Evolutionary conservation across 1,284 basidiomycete genomes (phyloP).

Genomic region (Cutaneotrichosporon sp.): DNA sequence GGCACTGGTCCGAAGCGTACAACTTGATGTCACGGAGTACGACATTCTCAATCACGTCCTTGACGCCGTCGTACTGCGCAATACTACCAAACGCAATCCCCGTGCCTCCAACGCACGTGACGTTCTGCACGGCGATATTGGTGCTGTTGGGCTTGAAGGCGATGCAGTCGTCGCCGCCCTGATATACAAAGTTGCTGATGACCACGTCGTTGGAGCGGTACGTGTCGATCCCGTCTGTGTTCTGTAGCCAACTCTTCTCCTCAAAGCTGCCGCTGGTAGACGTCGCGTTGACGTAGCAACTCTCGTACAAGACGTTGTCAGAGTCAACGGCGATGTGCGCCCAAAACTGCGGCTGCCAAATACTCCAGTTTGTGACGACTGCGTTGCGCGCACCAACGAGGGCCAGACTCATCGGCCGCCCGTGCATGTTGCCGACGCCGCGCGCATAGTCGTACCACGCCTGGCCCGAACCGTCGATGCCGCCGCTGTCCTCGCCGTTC

Average conservation of each 20-base stretch:
- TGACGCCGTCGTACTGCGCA: conserved; percentile 61
- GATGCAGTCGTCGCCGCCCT: conserved; percentile 64
- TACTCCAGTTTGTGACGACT: conserved; percentile 58
- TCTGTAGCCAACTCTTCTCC: conserved; percentile 58
- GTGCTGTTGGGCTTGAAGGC: conserved; percentile 66
- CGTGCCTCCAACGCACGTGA: conserved; percentile 64
- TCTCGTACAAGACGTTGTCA: conserved; percentile 52
- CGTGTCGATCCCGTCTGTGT: conserved; percentile 58
- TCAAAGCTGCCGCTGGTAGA: conserved; percentile 47
- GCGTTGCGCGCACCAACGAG: conserved; percentile 59
- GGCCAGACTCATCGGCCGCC: conserved; percentile 63
- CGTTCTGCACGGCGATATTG: conserved; percentile 58
- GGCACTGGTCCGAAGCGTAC: conserved; percentile 23
- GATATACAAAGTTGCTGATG: conserved; percentile 47
- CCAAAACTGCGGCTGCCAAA: conserved; percentile 66
- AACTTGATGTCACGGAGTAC: conserved; percentile 57
- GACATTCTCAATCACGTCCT: conserved; percentile 62
- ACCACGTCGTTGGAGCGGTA: conserved; percentile 61
- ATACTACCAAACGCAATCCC: conserved; percentile 66
- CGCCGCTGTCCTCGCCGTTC: conserved; percentile 62
- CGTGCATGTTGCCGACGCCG: conserved; percentile 46
- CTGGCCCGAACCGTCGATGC: conserved; percentile 66
- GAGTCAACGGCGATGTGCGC: conserved; percentile 62
- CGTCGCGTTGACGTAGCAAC: conserved; percentile 63
- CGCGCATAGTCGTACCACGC: conserved; percentile 59